Percentiles rank a stretch among this genome's conserved stretches.
phyloP scores from a whole-genome alignment of 108 stramenopile genomes.

The Schizochytrium sp. region DNA sequence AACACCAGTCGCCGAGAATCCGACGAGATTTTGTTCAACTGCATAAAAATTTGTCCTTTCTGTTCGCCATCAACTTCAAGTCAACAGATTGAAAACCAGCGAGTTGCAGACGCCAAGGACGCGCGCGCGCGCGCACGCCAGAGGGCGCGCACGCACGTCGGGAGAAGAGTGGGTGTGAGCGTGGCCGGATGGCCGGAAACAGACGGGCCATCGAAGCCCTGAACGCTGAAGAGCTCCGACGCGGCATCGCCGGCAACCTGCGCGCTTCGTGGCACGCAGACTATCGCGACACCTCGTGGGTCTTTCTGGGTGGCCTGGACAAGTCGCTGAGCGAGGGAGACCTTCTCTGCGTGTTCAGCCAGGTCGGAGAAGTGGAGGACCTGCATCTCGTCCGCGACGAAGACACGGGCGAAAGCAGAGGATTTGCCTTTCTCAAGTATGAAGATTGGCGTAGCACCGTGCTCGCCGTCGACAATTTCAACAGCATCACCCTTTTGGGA shows the following conservation, averaged over 20 bases:
- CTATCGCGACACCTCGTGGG: conserved; percentile 86
- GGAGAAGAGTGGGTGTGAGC: background rate
- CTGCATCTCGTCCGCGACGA: conserved; percentile 84
- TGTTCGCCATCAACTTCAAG: no score
- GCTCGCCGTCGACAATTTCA: conserved; percentile 93
- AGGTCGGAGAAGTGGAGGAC: conserved; percentile 82
- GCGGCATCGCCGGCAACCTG: background rate
- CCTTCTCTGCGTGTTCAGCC: conserved; percentile 79
- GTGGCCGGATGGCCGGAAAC: background rate
- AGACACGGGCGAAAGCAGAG: conserved; percentile 77
- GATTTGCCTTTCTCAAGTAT: conserved; percentile 80
- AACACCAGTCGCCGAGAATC: no score
- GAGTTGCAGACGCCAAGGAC: no score
- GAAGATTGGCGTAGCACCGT: conserved; percentile 80
- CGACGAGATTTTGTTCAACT: no score
- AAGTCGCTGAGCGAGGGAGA: conserved; percentile 88
- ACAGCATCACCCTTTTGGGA: conserved; percentile 64
- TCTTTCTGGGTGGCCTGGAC: conserved; percentile 81
- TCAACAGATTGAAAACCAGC: no score
- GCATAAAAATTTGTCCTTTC: no score
- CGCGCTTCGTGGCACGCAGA: conserved; percentile 85
- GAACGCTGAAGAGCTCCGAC: background rate
- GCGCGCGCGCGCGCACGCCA: no score
- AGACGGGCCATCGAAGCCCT: background rate
- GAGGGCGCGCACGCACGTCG: no score